A percentile compares a stretch with the other conserved stretches of the same genome.
Evolutionary conservation across 352 stramenopile genomes (phyloP).

Genomic region (Phytopythium cucurbitacearum): DNA sequence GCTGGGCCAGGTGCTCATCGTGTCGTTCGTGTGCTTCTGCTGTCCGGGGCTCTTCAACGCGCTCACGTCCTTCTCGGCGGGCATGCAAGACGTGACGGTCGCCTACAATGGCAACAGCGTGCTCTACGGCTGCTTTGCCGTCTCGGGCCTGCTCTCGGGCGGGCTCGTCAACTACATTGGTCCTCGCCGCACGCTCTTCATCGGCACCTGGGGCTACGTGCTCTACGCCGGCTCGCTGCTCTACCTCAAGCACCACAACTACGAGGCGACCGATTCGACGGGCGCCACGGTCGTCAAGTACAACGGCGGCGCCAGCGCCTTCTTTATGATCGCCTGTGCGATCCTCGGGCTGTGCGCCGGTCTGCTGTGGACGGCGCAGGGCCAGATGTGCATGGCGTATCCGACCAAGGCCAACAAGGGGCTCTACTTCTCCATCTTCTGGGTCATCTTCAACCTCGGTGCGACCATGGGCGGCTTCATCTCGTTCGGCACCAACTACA

Average conservation of each 20-base stretch:
- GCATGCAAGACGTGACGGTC: slow-evolving; percentile 28
- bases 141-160: slow-evolving; percentile 41
- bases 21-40: slow-evolving; percentile 46
- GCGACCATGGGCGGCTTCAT: slow-evolving; percentile 56
- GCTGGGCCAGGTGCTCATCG: slow-evolving; percentile 24
- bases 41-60: slow-evolving; percentile 54
- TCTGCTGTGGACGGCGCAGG: slow-evolving; percentile 77
- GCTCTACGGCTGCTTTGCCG: slow-evolving; percentile 60
- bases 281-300: neutral
- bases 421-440: slow-evolving; percentile 62
- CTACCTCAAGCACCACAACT: slow-evolving; percentile 25
- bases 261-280: slow-evolving; percentile 1
- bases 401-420: slow-evolving; percentile 35
- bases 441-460: slow-evolving; percentile 81
- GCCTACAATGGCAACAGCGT: slow-evolving; percentile 37
- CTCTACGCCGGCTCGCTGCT: slow-evolving; percentile 41
- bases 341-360: slow-evolving; percentile 53
- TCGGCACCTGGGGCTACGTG: slow-evolving; percentile 60
- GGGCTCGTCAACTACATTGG: slow-evolving; percentile 44
- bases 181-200: slow-evolving; percentile 32
- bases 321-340: slow-evolving; percentile 20
- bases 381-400: slow-evolving; percentile 63
- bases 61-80: slow-evolving; percentile 39
- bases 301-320: slow-evolving; percentile 9
- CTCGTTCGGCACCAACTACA: slow-evolving; percentile 47